Evolutionary conservation across 1,284 basidiomycete species (phyloP), one percentile per base, ranked within the genome.

Genomic region (Cutaneotrichosporon dermatis): DNA sequence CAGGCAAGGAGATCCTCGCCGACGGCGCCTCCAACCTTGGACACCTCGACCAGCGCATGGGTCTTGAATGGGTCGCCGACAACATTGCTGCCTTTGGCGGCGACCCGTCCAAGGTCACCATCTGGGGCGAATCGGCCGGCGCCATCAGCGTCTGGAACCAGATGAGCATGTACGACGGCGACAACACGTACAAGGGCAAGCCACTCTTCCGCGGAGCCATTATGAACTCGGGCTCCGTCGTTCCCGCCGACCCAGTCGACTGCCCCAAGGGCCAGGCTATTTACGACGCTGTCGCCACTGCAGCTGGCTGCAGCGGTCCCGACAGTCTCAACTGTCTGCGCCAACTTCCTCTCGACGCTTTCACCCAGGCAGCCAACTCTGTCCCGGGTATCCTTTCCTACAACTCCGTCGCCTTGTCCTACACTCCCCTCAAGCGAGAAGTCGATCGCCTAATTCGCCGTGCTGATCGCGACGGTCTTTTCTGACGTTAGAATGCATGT

Each of bases 111-210:
- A 69, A 68, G 51, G 70, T 77, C 36, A 77, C 75, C 10, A 69
- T 78, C 67, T 83, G 84, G 61, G 86, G 86, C 1, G 81, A 88
- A 66, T 85, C 84, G 58, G 86, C 84, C 0, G 86, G 85, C 12
- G 55, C 59, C 15, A 57, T 64, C 49, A 54, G 49, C 1, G 63
- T 61, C 11, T 61, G 35, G 0, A 76, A 80, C 37, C 83, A 82
- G 2, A 79, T 86, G 8, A 81, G 83, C 65, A 71, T 86, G 12
- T 84, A 85, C 66, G 76, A 86, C 50, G 77, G 84, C 25, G 40
- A 64, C 57, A 61, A 55, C 55, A 12, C 16, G 6, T 61, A 64
- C 57, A 61, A 61, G 80, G 82, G 9, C 78, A 82, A 63, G 77
- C 80, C 82, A 59, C 41, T 72, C n/a, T 77, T 75, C 66, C 69